Conservation (phyloP, 2,329 filamentous ascomycete genomes). For the Cyclaneusma minus region DNA sequence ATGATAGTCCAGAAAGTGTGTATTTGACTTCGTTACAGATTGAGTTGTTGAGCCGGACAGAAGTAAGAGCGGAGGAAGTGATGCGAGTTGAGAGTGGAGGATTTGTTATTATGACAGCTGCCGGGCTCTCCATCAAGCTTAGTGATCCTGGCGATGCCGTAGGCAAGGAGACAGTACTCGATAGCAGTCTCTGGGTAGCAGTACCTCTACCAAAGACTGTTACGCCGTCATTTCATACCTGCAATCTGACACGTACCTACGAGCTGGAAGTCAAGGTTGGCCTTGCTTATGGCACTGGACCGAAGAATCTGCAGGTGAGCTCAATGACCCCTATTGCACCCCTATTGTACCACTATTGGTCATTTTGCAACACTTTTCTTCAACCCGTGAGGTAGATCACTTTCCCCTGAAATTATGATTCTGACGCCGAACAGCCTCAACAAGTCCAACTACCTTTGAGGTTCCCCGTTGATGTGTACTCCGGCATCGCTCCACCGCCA, state of each 20-base stretch:
- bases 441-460: conserved; percentile 63
- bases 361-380: conserved; percentile 2
- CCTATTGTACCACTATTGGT: background rate
- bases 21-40: conserved; percentile 70
- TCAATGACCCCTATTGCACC: background rate
- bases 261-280: conserved; percentile 72
- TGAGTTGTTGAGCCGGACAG: conserved; percentile 64
- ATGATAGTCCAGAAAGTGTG: conserved; percentile 50
- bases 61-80: conserved; percentile 64
- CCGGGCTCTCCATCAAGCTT: conserved; percentile 57
- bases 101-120: conserved; percentile 61
- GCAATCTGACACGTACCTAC: conserved; percentile 72
- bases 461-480: conserved; percentile 69
- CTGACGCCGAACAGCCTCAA: conserved; percentile 38
- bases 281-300: conserved; percentile 56
- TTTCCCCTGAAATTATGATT: conserved; percentile 3
- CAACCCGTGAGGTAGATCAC: too few relatives aligned
- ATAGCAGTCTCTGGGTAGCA: conserved; percentile 56
- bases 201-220: conserved; percentile 69
- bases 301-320: conserved; percentile 23
- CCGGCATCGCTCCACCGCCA: conserved; percentile 69
- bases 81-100: conserved; percentile 51
- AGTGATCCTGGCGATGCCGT: conserved; percentile 41
- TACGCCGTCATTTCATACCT: conserved; percentile 73
- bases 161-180: conserved; percentile 53